Evolutionary conservation across 345 rosid genomes (phyloP), one percentile per base, ranked within the genome.

Genomic region (Pugionium cornutum): DNA sequence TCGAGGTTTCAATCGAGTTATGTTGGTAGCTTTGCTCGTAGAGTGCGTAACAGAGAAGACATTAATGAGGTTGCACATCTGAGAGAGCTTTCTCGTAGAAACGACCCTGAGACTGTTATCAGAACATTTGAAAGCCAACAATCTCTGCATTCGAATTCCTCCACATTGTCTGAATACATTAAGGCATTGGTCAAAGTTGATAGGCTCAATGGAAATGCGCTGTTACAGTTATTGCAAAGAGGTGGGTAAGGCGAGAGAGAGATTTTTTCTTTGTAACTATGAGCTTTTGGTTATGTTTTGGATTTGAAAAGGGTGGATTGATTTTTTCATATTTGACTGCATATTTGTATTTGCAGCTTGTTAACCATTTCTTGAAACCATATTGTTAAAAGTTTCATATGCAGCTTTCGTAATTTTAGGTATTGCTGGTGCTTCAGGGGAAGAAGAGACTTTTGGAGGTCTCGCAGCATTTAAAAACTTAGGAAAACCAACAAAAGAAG

Each of bases 121-220:
- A 80, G 88, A 72, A 54, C 78, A 37, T 92, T 86, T 67, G 97
- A 92, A 79, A 89, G 84, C 75, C 86, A 79, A 56, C 85, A 96
- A 46, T 84, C 96, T 3, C 71, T 89, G 57, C 86, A 92, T 58
- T 73, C 76, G 5, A 89, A 83, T 63, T 61, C 81, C 9, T 75
- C 87, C 28, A 96, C 98, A 1, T 64, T 92, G 27, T 78, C 94
- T 1, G 90, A 92, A 55, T 92, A 92, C 50, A 86, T 92, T 5
- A 92, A 86, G 81, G 97, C 98, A 30, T 75, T 92, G 65, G 96
- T 88, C 31, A 89, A 80, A 81, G 95, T 88, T 68, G 90, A 90
- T 75, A 82, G 95, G 84, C 78, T 92, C 36, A 89, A 92, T 70
- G 83, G 82, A 31, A 86, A 94, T 75, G 90, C 86, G 77, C 70